Base-by-base conservation (phyloP, 1,284 basidiomycete genomes). In the Tilletia horrida region DNA sequence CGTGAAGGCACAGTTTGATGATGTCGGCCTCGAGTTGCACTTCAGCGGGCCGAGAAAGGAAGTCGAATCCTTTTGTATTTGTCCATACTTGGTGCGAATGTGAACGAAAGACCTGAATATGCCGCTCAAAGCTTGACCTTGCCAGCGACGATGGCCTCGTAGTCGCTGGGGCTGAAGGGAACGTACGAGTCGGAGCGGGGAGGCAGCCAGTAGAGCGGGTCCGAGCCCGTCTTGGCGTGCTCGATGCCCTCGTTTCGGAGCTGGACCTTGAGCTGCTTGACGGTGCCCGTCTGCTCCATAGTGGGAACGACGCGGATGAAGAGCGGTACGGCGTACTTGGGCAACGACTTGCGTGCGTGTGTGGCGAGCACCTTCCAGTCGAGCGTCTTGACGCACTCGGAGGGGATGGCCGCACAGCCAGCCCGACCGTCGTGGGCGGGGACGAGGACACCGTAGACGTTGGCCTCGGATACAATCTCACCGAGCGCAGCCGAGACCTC, bases 371-470 rank as follows among this genome's bases (percentile, higher is more conserved):
- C 29, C 13, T 63, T 69, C 2, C 72, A 73, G 72, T 82, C 81
- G 43, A 81, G n/a, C 6, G 59, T 40, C 0, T 62, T 44, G 1
- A 66, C 52, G 11, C 64, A 57, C 45, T 70, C 65, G 16, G 63
- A 27, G 3, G 82, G 81, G 45, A 82, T 80, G 6, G 82, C 82
- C 2, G 79, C 82, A 65, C 82, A 82, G 7, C 82, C 82, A 2
- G 82, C 82, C 3, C 81, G 71, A 3, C 82, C 82, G 48, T 82
- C 82, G 69, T 82, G 77, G 2, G 67, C 61, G 31, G 82, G 82
- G 0, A 82, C 81, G 9, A 80, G 68, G 8, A 82, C 81, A 21
- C 82, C 82, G 65, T 82, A 82, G 8, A 82, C 82, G 64, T 81
- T 82, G 3, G 77, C 78, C 64, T 82, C 81, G 14, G 72, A 70